phyloP scores from a whole-genome alignment of 805 yeast species.

The Saccharomycopsis selenospora region DNA sequence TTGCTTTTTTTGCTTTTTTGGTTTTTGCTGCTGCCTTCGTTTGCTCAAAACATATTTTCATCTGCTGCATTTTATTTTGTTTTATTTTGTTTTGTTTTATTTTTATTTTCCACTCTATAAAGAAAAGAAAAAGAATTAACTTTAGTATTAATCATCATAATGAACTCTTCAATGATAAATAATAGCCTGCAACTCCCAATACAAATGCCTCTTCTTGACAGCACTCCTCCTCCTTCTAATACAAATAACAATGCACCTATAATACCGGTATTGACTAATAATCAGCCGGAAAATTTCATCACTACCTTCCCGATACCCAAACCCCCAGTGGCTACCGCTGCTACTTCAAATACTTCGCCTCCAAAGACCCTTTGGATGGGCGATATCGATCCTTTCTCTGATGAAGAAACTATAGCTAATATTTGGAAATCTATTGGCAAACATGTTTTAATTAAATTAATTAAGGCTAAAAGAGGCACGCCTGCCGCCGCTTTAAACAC shows the following conservation, averaged over 20 bases:
- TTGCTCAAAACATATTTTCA: too few species aligned
- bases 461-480: slow-evolving; percentile 41
- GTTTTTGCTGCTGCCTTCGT: too few species aligned
- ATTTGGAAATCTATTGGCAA: slow-evolving; percentile 55
- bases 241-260: background rate
- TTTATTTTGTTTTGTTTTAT: too few species aligned
- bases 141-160: too few species aligned
- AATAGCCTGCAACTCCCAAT: too few species aligned
- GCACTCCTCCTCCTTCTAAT: too few species aligned
- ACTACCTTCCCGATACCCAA: slow-evolving; percentile 34
- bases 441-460: slow-evolving; percentile 58
- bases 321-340: slow-evolving; percentile 47
- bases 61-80: too few species aligned
- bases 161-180: too few species aligned
- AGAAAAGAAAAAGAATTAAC: too few species aligned
- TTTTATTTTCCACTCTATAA: too few species aligned
- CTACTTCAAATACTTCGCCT: slow-evolving; percentile 38
- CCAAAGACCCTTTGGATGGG: slow-evolving; percentile 88
- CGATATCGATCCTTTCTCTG: slow-evolving; percentile 73
- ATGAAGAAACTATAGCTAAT: slow-evolving; percentile 50
- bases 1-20: too few species aligned
- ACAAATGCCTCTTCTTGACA: too few species aligned
- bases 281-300: slow-evolving; percentile 29
- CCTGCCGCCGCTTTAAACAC: slow-evolving; percentile 30
- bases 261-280: slow-evolving; percentile 16